These are phyloP conservation scores for Effrenium voratum DNA, from an alignment of 73 alveolate genomes.

Conservation along the genomic window DNA sequence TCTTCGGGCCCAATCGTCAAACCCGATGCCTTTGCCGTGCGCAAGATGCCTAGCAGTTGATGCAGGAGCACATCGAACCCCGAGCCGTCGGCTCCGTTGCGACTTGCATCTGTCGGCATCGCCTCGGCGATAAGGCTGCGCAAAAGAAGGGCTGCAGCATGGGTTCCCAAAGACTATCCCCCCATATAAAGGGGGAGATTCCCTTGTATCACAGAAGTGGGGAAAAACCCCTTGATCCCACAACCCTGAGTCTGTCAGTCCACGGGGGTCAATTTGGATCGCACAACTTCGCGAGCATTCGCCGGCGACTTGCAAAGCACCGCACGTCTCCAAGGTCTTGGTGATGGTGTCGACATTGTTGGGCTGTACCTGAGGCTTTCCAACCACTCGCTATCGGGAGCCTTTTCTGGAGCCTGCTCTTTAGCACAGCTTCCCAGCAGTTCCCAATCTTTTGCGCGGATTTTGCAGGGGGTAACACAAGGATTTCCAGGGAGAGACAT, in stretches of 20 bases:
- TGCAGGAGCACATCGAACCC: not conserved
- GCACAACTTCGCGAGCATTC: too few relatives aligned
- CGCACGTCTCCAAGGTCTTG: constrained; percentile 86
- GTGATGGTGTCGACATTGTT: constrained; percentile 91
- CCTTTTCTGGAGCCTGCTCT: not conserved
- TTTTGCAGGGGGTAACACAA: not conserved
- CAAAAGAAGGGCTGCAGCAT: too few relatives aligned
- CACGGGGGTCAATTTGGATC: too few relatives aligned
- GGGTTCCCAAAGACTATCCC: too few relatives aligned
- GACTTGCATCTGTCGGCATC: constrained; percentile 90
- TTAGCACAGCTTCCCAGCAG: not conserved
- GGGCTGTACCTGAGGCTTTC: constrained; percentile 64
- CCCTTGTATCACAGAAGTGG: too few relatives aligned
- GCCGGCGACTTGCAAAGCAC: not conserved
- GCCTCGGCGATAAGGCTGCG: constrained; percentile 51
- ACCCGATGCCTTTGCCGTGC: too few relatives aligned
- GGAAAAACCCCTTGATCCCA: too few relatives aligned
- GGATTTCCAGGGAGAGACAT: not conserved
- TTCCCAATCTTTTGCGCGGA: not conserved
- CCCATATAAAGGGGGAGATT: too few relatives aligned
- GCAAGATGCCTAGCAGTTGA: not conserved
- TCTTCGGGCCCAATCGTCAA: too few relatives aligned
- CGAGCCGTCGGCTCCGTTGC: constrained; percentile 64
- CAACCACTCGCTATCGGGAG: not conserved
- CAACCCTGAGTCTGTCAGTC: too few relatives aligned